A percentile compares a stretch with the other conserved stretches of the same genome.
These are phyloP conservation scores for Scenedesmus sp. DNA, from an alignment of 163 green algal genomes.

Conservation along the genomic window DNA sequence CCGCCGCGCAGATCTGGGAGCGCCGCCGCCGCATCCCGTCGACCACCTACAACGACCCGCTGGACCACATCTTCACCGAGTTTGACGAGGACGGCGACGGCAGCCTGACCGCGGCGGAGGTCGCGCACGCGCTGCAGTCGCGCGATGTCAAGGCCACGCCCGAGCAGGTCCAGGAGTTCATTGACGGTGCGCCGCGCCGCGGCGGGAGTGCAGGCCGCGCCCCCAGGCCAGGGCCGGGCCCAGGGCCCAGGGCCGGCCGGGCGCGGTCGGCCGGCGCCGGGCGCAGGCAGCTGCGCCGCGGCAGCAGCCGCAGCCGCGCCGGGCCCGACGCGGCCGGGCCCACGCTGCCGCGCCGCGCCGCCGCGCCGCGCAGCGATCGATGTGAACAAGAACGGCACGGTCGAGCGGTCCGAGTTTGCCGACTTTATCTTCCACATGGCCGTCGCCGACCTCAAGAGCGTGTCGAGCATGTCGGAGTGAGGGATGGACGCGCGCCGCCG, in stretches of 20 bases:
- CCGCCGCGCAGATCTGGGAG: slow-evolving; percentile 50
- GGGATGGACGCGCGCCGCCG: too few relatives aligned
- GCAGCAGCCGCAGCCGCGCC: too few relatives aligned
- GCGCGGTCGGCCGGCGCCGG: too few relatives aligned
- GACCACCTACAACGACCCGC: slow-evolving; percentile 50
- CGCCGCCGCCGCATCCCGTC: slow-evolving; percentile 51
- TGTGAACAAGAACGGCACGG: slow-evolving; percentile 42
- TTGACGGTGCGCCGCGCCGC: slow-evolving; percentile 34
- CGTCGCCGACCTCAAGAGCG: slow-evolving; percentile 31
- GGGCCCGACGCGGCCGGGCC: too few relatives aligned
- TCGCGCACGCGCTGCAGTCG: slow-evolving; percentile 42
- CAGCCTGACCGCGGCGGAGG: slow-evolving; percentile 44
- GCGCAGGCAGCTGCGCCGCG: too few relatives aligned
- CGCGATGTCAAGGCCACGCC: slow-evolving; percentile 30
- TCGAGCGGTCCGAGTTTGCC: slow-evolving; percentile 44
- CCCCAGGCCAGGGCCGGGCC: too few relatives aligned
- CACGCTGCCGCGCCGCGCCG: too few relatives aligned
- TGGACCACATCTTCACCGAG: slow-evolving; percentile 54
- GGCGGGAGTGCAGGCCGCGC: too few relatives aligned
- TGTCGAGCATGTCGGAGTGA: neutral
- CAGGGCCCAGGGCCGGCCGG: too few relatives aligned
- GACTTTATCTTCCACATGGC: slow-evolving; percentile 50
- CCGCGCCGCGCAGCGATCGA: slow-evolving; percentile 22
- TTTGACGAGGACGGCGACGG: slow-evolving; percentile 55
- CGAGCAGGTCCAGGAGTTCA: slow-evolving; percentile 49